Evolutionary conservation across 371 early-diverging fungal species (phyloP).

Genomic region (Mortierella sp.): DNA sequence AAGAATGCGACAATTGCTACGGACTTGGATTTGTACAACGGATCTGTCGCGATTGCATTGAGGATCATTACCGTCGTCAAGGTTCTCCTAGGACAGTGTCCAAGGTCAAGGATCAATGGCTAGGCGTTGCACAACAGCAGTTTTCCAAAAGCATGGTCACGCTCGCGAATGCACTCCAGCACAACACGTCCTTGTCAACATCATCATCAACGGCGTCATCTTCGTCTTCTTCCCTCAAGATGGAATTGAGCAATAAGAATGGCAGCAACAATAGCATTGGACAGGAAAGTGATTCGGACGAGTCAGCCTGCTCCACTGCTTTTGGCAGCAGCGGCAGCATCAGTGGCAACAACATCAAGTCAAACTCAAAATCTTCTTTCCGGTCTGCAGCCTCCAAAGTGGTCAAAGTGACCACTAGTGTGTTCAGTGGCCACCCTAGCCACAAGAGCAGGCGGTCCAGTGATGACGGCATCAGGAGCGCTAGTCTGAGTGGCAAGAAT

Average conservation of each 20-base stretch:
- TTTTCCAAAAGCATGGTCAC: constrained; percentile 20
- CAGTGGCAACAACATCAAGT: not conserved
- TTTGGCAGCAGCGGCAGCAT: too few relatives aligned
- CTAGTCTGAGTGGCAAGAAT: not conserved
- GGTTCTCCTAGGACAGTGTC: not conserved
- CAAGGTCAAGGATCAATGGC: constrained; percentile 26
- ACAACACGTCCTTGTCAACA: too few relatives aligned
- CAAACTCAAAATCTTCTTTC: not conserved
- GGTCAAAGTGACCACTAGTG: not conserved
- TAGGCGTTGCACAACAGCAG: too few relatives aligned
- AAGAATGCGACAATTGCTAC: constrained; percentile 37
- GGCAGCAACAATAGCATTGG: not conserved
- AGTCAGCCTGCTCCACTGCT: too few relatives aligned
- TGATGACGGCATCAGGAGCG: too few relatives aligned
- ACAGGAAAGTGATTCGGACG: constrained; percentile 7
- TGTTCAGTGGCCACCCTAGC: not conserved
- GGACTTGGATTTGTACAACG: constrained; percentile 38
- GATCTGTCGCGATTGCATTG: constrained; percentile 44
- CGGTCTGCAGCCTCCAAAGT: constrained; percentile 2
- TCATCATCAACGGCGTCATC: too few relatives aligned
- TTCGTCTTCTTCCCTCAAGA: too few relatives aligned
- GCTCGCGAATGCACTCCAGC: not conserved
- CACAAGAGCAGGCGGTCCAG: too few relatives aligned
- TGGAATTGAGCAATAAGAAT: too few relatives aligned
- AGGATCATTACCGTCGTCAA: constrained; percentile 35